These are phyloP conservation scores for Tricholoma terreum DNA, from an alignment of 768 basidiomycete genomes.

Conservation along the genomic window DNA sequence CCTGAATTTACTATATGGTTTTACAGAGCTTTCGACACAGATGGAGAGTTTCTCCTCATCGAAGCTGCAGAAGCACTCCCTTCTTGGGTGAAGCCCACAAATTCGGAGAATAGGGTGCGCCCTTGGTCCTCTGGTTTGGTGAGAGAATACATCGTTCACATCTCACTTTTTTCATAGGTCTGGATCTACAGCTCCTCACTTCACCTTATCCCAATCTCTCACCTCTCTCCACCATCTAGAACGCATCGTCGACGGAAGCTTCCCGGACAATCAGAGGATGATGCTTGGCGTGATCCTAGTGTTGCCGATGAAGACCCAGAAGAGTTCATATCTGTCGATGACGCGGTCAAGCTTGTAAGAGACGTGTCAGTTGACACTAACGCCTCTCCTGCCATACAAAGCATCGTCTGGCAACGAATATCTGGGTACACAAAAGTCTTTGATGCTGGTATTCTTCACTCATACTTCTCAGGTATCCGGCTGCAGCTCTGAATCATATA, in stretches of 20 bases:
- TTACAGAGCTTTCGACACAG: conserved; percentile 74
- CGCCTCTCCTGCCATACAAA: conserved; percentile 61
- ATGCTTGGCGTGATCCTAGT: conserved; percentile 39
- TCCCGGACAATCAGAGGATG: conserved; percentile 45
- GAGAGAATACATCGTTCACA: conserved; percentile 30
- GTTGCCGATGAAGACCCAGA: conserved; percentile 38
- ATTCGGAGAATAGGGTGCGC: conserved; percentile 90
- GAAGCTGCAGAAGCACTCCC: conserved; percentile 92
- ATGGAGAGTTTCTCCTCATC: conserved; percentile 94
- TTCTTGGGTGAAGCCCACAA: conserved; percentile 86
- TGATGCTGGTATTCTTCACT: conserved; percentile 3
- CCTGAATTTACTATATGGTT: background rate
- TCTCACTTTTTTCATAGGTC: conserved; percentile 53
- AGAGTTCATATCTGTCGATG: conserved; percentile 52
- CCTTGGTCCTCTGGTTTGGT: conserved; percentile 27
- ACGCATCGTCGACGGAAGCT: conserved; percentile 45
- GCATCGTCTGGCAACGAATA: conserved; percentile 67
- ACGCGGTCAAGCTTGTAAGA: conserved; percentile 64
- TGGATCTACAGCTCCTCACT: conserved; percentile 85
- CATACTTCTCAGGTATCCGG: conserved; percentile 60
- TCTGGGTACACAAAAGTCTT: conserved; percentile 42
- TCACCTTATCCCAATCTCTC: conserved; percentile 82
- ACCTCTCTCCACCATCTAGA: conserved; percentile 65
- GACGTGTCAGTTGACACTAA: conserved; percentile 51
- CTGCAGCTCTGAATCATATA: conserved; percentile 56